Evolutionary conservation across 495 filamentous ascomycete species (phyloP).

Genomic region (Trichocladium uniseriatum): DNA sequence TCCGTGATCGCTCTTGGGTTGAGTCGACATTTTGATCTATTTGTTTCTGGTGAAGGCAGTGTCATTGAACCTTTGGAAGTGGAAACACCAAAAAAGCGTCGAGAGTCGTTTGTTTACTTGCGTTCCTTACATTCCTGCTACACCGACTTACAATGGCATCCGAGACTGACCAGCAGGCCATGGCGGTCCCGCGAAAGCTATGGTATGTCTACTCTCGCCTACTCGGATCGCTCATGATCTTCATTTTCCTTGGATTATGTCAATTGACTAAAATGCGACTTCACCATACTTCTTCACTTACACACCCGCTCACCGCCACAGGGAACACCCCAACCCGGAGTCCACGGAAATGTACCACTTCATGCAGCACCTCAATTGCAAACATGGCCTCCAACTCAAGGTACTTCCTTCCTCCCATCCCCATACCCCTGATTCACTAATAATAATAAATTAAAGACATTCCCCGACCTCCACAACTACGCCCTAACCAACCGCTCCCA

Average conservation of each 20-base stretch:
- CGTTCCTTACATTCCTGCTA: too few relatives aligned
- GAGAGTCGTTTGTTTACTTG: too few relatives aligned
- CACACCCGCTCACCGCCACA: not conserved
- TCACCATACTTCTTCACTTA: not conserved
- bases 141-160: not conserved
- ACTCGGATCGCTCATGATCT: not conserved
- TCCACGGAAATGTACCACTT: slow-evolving; percentile 44
- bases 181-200: slow-evolving; percentile 39
- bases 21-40: too few relatives aligned
- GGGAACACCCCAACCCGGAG: slow-evolving; percentile 48
- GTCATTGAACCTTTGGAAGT: too few relatives aligned
- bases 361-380: slow-evolving; percentile 40
- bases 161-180: not conserved
- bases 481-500: slow-evolving; percentile 28
- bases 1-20: too few relatives aligned
- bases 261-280: too few relatives aligned
- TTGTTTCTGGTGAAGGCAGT: too few relatives aligned
- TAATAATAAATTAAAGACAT: too few relatives aligned
- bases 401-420: slow-evolving; percentile 15
- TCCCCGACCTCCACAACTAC: slow-evolving; percentile 11
- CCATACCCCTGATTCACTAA: not conserved
- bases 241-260: not conserved
- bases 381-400: slow-evolving; percentile 34
- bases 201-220: slow-evolving; percentile 5
- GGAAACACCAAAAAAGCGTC: too few relatives aligned